Evolutionary conservation across 2,329 filamentous ascomycete species (phyloP), one percentile per base, ranked within the genome.

Genomic region (Exserohilum rostratum): DNA sequence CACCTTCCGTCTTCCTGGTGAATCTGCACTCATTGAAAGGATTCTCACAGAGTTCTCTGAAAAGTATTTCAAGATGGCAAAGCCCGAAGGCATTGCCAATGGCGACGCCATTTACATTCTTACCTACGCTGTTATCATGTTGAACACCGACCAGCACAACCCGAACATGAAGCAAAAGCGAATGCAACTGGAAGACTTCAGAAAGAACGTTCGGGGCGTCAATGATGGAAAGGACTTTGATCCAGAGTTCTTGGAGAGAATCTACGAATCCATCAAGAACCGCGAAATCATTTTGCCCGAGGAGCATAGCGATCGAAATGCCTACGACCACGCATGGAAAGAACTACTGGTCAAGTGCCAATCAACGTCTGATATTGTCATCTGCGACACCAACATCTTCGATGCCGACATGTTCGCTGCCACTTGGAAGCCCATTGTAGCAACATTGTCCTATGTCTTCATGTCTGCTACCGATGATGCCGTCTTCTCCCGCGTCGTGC

Each of bases 381-480:
- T 93, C 27, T 96, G 92, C 72, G 85, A 96, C 63, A 96, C 93
- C 4, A 98, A 97, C 70, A 87, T 96, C 34, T 99, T 91, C 74
- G 96, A 99, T 75, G 91, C 93, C 3, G 93, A 99, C 71, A 97
- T 99, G 91, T 99, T 99, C 74, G 87, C 90, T 53, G 90, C 92
- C 18, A 97, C 93, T 0, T 99, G 96, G 95, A 92, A 87, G 71
- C 93, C 96, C 0, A 92, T 99, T 45, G 84, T 99, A 33, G 93
- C 95, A 3, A 98, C 96, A 0, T 80, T 99, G 50, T 96, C 95
- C 11, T 99, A 98, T 71, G 95, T 99, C 3, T 99, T 99, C 79
- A 96, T 98, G 89, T 98, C 93, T 31, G 96, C 96, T 13, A 96
- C 92, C 0, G 96, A 99, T 69, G 95, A 99, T 73, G 86, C 93